Evolutionary conservation across 2,329 filamentous ascomycete species (phyloP).

Genomic region (Lasiodiplodia gonubiensis): DNA sequence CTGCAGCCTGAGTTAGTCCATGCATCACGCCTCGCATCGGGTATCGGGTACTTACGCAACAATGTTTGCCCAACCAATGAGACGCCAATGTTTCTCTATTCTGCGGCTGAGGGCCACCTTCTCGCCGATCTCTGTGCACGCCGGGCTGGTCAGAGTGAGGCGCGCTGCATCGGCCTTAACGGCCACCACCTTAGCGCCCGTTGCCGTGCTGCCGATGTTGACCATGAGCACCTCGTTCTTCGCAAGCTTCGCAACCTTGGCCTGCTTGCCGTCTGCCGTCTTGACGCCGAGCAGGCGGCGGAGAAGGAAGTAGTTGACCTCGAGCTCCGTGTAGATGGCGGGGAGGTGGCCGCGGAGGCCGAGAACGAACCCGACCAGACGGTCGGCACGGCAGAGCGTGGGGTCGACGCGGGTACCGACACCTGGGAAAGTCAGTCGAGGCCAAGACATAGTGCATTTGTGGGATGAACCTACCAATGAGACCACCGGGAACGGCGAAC

Average conservation of each 20-base stretch:
- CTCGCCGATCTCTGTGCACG: conserved; percentile 96
- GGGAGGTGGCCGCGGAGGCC: conserved; percentile 92
- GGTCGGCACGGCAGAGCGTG: conserved; percentile 97
- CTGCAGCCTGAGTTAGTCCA: conserved; percentile 32
- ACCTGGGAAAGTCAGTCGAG: conserved; percentile 51
- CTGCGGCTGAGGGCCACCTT: conserved; percentile 95
- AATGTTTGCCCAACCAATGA: conserved; percentile 52
- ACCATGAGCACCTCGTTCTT: conserved; percentile 99
- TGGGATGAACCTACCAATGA: conserved; percentile 67
- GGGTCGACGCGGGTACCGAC: conserved; percentile 97
- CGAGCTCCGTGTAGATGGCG: conserved; percentile 96
- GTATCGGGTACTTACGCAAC: conserved; percentile 45
- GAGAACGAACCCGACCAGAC: conserved; percentile 96
- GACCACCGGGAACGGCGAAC: conserved; percentile 94
- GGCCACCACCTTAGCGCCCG: conserved; percentile 94
- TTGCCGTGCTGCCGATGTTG: conserved; percentile 97
- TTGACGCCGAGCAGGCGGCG: conserved; percentile 93
- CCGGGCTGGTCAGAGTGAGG: conserved; percentile 87
- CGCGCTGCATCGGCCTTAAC: conserved; percentile 98
- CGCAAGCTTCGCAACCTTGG: conserved; percentile 95
- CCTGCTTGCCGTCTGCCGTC: conserved; percentile 97
- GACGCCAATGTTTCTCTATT: conserved; percentile 98
- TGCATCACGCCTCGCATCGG: conserved; percentile 25
- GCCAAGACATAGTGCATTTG: too few relatives aligned
- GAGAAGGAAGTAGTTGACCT: conserved; percentile 99